Evolutionary conservation across 352 stramenopile species (phyloP), one percentile per base, ranked within the genome.

Genomic region (Phytophthora multivora): DNA sequence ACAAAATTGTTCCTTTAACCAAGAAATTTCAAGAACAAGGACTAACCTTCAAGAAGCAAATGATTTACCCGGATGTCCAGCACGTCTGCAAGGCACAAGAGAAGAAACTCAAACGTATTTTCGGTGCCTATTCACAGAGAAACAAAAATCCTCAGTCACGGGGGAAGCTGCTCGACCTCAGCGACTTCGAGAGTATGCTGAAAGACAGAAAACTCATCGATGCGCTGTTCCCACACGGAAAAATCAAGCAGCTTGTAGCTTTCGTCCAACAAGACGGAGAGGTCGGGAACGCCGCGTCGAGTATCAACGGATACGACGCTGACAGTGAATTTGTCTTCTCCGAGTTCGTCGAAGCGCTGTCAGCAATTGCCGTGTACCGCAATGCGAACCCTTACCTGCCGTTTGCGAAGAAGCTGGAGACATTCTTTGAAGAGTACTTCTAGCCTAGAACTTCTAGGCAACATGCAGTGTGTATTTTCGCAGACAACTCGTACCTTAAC

Each of bases 21-120:
- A 88, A 85, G 51, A 90, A 90, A 48, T 89, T 88, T 57, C 83
- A 92, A 46, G 79, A 91, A 49, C 83, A 92, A 69, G 81, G 81
- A 2, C 64, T 94, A 11, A 89, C 81, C 9, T 94, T 94, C 58
- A 94, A 94, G 65, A 91, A 91, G 35, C 83, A 91, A 75, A 90
- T 92, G 78, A 73, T 90, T 21, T 71, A 90, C 38, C 80, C 81
- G 0, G 85, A 94, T 35, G 81, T 94, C 3, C 83, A 92, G 46
- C 71, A 85, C 33, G 76, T 92, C 5, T 89, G 84, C 63, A 90
- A 91, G 35, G 53, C 77, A 5, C 81, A 90, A 63, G 85, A 93
- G 55, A 90, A 88, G 41, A 85, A 87, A 19, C 69, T 94, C 16
- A 91, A 94, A 57, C 83, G 83, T 5, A 64, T 89, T 31, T 94